Evolutionary conservation across 202 grass and related monocot species (phyloP).

Genomic region (Musa balbisiana): DNA sequence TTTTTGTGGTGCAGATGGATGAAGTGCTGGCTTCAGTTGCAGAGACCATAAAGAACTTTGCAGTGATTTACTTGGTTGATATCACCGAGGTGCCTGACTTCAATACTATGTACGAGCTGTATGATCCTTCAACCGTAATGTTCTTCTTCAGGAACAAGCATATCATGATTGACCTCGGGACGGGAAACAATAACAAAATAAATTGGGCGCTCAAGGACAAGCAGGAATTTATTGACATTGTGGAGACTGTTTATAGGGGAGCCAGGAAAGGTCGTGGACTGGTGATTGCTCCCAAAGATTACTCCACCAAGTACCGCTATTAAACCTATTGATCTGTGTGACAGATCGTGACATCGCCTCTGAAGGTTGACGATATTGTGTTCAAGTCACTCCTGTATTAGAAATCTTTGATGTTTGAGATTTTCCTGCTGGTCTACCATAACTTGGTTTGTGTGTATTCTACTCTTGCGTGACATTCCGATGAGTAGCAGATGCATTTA

Average conservation of each 20-base stretch:
- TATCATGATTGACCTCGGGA: constrained; percentile 82
- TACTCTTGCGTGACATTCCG: too few species aligned
- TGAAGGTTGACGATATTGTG: too few species aligned
- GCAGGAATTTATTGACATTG: constrained; percentile 73
- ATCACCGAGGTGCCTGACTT: constrained; percentile 65
- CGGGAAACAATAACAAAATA: constrained; percentile 80
- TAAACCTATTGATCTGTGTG: neutral
- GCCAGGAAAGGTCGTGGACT: constrained; percentile 61
- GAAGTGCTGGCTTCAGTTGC: constrained; percentile 56
- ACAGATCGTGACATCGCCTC: too few species aligned
- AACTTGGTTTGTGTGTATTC: too few species aligned
- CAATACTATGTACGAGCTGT: constrained; percentile 78
- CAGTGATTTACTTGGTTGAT: constrained; percentile 65
- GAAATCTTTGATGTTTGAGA: too few species aligned
- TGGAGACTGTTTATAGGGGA: constrained; percentile 66
- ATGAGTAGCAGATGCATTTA: too few species aligned
- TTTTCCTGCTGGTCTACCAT: too few species aligned
- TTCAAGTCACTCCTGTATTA: too few species aligned
- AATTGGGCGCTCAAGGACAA: constrained; percentile 79
- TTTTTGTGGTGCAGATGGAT: constrained; percentile 43
- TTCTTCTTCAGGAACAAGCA: constrained; percentile 83
- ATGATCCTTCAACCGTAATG: constrained; percentile 65
- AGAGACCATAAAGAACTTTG: constrained; percentile 73
- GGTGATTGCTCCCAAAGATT: constrained; percentile 67
- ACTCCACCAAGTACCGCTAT: constrained; percentile 78